Evolutionary conservation across 331 rosid species (phyloP).

Genomic region (Prunus yedoensis): DNA sequence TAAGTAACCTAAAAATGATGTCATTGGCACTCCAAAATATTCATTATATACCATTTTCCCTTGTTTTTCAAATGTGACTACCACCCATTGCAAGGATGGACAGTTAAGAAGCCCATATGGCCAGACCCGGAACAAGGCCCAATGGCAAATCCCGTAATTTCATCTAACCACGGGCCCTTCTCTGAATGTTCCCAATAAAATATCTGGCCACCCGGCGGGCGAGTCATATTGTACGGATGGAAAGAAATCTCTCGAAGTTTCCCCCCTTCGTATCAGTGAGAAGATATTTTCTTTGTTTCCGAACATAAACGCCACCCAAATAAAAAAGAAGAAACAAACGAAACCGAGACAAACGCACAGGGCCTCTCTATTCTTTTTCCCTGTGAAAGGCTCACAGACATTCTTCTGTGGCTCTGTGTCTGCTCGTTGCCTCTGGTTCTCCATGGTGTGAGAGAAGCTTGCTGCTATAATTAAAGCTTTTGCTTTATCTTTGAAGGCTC

Average conservation of each 20-base stretch:
- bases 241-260: constrained; percentile 54
- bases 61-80: too few species aligned
- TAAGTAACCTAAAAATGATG: too few species aligned
- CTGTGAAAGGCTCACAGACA: not conserved
- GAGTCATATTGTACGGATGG: not conserved
- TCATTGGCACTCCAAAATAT: too few species aligned
- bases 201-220: constrained; percentile 30
- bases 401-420: not conserved
- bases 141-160: constrained; percentile 33
- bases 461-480: not conserved
- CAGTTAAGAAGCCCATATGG: too few species aligned
- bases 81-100: too few species aligned
- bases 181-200: constrained; percentile 8
- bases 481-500: not conserved
- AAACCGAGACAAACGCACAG: not conserved
- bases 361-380: not conserved
- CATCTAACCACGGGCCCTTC: not conserved
- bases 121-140: not conserved
- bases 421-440: not conserved
- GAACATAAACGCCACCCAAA: not conserved
- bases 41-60: too few species aligned
- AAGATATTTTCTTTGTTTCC: constrained; percentile 38
- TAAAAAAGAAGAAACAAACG: not conserved
- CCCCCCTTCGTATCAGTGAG: constrained; percentile 21
- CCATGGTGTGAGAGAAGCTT: not conserved